phyloP scores from a whole-genome alignment of 768 basidiomycete species.

The Suillus lakei region DNA sequence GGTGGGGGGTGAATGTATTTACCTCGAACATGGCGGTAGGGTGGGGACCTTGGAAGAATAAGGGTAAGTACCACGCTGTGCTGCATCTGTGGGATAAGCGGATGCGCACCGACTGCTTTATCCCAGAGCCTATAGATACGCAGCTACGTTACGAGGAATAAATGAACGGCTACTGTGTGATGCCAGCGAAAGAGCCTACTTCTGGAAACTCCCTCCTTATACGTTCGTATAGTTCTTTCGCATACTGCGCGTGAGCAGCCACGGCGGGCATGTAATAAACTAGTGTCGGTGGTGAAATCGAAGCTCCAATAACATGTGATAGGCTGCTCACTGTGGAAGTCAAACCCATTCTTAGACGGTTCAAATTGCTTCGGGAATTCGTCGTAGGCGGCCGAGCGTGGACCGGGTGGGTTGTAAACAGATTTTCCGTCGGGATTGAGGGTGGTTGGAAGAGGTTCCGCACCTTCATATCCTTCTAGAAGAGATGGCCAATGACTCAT shows the following conservation, averaged over 20 bases:
- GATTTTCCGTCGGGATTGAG: slow-evolving; percentile 63
- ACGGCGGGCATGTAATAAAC: slow-evolving; percentile 66
- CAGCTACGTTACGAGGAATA: slow-evolving; percentile 42
- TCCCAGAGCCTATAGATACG: slow-evolving; percentile 68
- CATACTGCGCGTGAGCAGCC: slow-evolving; percentile 49
- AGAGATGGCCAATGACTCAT: slow-evolving; percentile 33
- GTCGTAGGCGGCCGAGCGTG: slow-evolving; percentile 55
- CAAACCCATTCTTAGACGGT: slow-evolving; percentile 62
- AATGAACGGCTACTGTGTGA: not conserved
- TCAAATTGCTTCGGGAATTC: slow-evolving; percentile 59
- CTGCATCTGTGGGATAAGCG: not conserved
- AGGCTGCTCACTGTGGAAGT: slow-evolving; percentile 66
- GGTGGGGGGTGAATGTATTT: slow-evolving; percentile 67
- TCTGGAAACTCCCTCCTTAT: slow-evolving; percentile 72
- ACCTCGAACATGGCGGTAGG: slow-evolving; percentile 76
- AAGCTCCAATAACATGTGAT: not conserved
- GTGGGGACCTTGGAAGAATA: slow-evolving; percentile 55
- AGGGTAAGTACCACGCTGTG: slow-evolving; percentile 5
- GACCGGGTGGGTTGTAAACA: slow-evolving; percentile 50
- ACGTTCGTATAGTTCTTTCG: slow-evolving; percentile 59
- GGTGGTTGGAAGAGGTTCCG: slow-evolving; percentile 46
- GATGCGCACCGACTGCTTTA: slow-evolving; percentile 56
- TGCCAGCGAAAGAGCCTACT: slow-evolving; percentile 35
- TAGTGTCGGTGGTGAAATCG: slow-evolving; percentile 25
- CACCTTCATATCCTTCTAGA: slow-evolving; percentile 43